Evolutionary conservation across 331 rosid species (phyloP).

Genomic region (Telfairia occidentalis): DNA sequence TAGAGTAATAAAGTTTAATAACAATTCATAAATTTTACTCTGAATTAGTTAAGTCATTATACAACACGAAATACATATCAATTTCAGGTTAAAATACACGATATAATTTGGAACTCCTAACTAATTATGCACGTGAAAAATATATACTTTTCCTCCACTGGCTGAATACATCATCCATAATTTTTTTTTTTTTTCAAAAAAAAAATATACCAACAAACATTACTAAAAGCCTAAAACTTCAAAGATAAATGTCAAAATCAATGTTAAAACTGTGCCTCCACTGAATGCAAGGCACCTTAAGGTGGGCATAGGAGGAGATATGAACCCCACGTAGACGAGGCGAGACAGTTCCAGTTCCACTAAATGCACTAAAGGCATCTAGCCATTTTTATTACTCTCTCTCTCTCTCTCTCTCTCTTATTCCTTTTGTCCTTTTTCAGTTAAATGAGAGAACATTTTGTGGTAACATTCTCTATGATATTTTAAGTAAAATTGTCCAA

Average conservation of each 20-base stretch:
- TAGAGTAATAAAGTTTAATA: not conserved
- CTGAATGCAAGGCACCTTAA: not conserved
- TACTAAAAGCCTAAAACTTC: not conserved
- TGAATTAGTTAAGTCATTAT: not conserved
- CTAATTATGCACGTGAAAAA: not conserved
- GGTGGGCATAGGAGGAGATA: not conserved
- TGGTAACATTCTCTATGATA: not conserved
- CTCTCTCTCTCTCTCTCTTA: not conserved
- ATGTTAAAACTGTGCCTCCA: too few species aligned
- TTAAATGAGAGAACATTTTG: not conserved
- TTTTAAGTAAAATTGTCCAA: not conserved
- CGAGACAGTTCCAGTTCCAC: not conserved
- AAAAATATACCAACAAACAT: not conserved
- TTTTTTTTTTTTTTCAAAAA: too few species aligned
- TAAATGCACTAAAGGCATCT: not conserved
- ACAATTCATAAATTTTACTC: not conserved
- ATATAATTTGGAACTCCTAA: not conserved
- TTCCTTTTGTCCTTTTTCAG: not conserved
- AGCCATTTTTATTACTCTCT: not conserved
- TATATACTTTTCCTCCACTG: not conserved
- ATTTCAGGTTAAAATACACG: not conserved
- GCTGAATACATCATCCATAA: not conserved
- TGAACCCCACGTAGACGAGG: not conserved
- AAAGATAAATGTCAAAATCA: not conserved
- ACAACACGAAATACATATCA: not conserved